A percentile compares a stretch with the other conserved stretches of the same genome.
These are phyloP conservation scores for Sporothrix globosa DNA, from an alignment of 2,329 filamentous ascomycete species.

Conservation along the genomic window DNA sequence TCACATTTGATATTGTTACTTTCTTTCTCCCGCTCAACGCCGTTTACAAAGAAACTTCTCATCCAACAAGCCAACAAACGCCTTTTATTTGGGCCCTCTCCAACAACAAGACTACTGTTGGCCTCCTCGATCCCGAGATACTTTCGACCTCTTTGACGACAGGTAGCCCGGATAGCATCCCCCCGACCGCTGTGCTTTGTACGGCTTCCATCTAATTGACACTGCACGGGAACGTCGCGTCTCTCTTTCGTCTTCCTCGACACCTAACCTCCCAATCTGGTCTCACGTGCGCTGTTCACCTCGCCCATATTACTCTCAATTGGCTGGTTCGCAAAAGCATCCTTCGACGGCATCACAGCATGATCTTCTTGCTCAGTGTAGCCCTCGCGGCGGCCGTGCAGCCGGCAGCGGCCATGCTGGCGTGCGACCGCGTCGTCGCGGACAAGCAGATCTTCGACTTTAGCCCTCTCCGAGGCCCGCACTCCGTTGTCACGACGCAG, in stretches of 20 bases:
- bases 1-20: neutral
- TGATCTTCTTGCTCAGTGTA: constrained; percentile 29
- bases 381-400: constrained; percentile 32
- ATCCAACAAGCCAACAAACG: too few relatives aligned
- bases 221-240: neutral
- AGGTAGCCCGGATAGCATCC: neutral
- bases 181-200: neutral
- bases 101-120: neutral
- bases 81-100: neutral
- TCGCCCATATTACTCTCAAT: neutral
- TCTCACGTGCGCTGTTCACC: constrained; percentile 2
- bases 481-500: constrained; percentile 65
- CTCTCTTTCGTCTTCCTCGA: neutral
- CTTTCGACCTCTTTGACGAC: neutral
- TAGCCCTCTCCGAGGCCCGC: constrained; percentile 64
- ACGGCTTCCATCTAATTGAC: neutral
- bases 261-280: neutral
- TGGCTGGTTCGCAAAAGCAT: neutral
- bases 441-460: constrained; percentile 67
- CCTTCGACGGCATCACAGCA: neutral
- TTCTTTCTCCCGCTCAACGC: constrained; percentile 14
- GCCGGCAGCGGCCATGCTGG: constrained; percentile 52
- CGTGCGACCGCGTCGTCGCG: constrained; percentile 65
- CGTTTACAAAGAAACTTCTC: neutral
- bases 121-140: constrained; percentile 1